Conservation (phyloP, 805 yeast genomes). For the Sugiyamaella mastotermitis region DNA sequence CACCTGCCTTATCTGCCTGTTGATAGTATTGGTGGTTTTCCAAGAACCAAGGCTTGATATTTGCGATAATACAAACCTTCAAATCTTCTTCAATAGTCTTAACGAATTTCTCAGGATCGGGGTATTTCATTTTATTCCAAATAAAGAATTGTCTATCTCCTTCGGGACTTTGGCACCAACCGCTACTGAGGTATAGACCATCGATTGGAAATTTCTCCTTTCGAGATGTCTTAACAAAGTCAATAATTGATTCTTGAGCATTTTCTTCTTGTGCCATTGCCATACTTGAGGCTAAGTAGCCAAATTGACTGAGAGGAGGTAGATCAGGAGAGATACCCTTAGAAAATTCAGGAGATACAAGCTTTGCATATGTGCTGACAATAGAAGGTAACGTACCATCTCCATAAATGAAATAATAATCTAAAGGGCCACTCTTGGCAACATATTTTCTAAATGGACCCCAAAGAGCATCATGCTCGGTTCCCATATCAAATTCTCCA, state of each 20-base stretch:
- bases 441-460: slow-evolving; percentile 9
- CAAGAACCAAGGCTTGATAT: slow-evolving; percentile 12
- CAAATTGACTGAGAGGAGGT: slow-evolving; percentile 12
- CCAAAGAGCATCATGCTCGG: slow-evolving; percentile 10
- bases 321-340: slow-evolving; percentile 4
- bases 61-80: slow-evolving; percentile 9
- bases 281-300: slow-evolving; percentile 12
- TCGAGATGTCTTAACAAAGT: too few species aligned
- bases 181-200: slow-evolving; percentile 12
- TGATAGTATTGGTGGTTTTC: slow-evolving; percentile 5
- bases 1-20: slow-evolving; percentile 7
- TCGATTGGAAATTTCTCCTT: slow-evolving; percentile 11
- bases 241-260: too few species aligned
- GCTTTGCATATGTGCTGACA: slow-evolving; percentile 2
- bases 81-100: slow-evolving; percentile 10
- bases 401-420: slow-evolving; percentile 10
- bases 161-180: slow-evolving; percentile 10
- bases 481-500: slow-evolving; percentile 11
- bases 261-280: too few species aligned
- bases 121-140: slow-evolving; percentile 10
- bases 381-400: slow-evolving; percentile 11
- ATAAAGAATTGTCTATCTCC: slow-evolving; percentile 7
- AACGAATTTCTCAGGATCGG: slow-evolving; percentile 8
- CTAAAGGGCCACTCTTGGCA: slow-evolving; percentile 10
- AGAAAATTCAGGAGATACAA: slow-evolving; percentile 8